phyloP scores from a whole-genome alignment of 305 asterid species.

The Fraxinus platypoda region DNA sequence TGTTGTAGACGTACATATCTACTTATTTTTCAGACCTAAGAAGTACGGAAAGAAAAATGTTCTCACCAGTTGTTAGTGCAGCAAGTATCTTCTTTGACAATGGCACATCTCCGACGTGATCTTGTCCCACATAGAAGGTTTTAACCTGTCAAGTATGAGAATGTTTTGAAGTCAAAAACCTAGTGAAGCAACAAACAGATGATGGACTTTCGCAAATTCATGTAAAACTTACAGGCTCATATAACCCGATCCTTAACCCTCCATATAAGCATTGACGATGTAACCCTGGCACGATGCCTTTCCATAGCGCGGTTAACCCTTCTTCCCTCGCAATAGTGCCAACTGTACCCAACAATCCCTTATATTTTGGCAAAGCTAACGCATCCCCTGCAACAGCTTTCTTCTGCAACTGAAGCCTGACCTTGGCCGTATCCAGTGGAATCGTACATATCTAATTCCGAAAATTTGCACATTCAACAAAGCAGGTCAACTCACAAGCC shows the following conservation, averaged over 20 bases:
- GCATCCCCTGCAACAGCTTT: constrained; percentile 67
- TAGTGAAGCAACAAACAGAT: constrained; percentile 1
- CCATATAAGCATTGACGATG: constrained; percentile 88
- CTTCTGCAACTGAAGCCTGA: constrained; percentile 89
- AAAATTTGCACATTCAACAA: constrained; percentile 10
- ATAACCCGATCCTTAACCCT: constrained; percentile 84
- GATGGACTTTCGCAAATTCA: background rate
- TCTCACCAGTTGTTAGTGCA: constrained; percentile 88
- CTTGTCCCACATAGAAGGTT: constrained; percentile 74
- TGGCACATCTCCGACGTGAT: constrained; percentile 92
- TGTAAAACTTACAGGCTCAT: constrained; percentile 70
- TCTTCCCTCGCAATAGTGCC: constrained; percentile 92
- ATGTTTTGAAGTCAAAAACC: constrained; percentile 3
- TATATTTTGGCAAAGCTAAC: constrained; percentile 63
- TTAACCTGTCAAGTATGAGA: constrained; percentile 45
- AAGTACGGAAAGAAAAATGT: background rate
- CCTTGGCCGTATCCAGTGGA: constrained; percentile 94
- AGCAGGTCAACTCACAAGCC: background rate
- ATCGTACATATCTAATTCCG: constrained; percentile 56
- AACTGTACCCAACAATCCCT: constrained; percentile 83
- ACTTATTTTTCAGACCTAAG: background rate
- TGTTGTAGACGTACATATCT: background rate
- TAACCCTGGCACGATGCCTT: constrained; percentile 89
- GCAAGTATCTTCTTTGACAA: constrained; percentile 81
- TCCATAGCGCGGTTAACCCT: constrained; percentile 75